These are phyloP conservation scores for Aspergillus sp. DNA, from an alignment of 2,329 filamentous ascomycete genomes.

Conservation along the genomic window DNA sequence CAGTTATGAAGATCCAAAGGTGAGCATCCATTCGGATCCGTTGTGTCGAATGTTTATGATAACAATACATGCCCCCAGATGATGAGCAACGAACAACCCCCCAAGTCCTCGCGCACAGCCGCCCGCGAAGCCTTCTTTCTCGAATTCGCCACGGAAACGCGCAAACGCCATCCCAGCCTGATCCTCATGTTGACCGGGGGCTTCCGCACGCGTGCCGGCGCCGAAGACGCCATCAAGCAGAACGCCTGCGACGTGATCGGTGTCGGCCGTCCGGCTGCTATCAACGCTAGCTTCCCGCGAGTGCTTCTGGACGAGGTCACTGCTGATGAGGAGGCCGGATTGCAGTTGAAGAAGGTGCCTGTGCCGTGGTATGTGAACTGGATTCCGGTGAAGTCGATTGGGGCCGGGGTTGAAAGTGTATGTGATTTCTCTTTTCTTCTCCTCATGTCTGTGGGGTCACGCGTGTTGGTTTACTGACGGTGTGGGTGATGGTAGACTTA, in stretches of 20 bases:
- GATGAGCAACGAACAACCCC: constrained; percentile 21
- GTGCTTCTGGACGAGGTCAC: constrained; percentile 23
- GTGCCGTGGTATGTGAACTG: constrained; percentile 16
- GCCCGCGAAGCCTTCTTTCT: constrained; percentile 61
- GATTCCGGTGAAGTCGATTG: constrained; percentile 18
- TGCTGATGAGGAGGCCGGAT: constrained; percentile 15
- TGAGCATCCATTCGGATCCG: constrained; percentile 16
- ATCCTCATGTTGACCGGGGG: constrained; percentile 55
- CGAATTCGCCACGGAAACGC: constrained; percentile 52
- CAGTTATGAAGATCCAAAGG: constrained; percentile 46
- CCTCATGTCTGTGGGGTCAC: neutral
- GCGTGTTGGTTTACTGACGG: neutral
- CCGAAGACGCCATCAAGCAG: constrained; percentile 41
- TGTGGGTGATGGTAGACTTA: constrained; percentile 10
- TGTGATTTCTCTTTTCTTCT: constrained; percentile 7
- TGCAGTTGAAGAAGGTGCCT: constrained; percentile 18
- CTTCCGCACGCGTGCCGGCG: constrained; percentile 48
- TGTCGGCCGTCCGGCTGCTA: constrained; percentile 39
- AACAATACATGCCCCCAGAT: constrained; percentile 18
- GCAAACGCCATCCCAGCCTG: constrained; percentile 37
- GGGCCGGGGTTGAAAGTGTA: constrained; percentile 25
- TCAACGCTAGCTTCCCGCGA: constrained; percentile 37
- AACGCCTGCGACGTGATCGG: constrained; percentile 45
- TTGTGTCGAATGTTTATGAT: too few relatives aligned
- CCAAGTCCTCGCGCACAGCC: constrained; percentile 38